Evolutionary conservation across 1,284 basidiomycete species (phyloP), one percentile per base, ranked within the genome.

Genomic region (Termitomyces sp.): DNA sequence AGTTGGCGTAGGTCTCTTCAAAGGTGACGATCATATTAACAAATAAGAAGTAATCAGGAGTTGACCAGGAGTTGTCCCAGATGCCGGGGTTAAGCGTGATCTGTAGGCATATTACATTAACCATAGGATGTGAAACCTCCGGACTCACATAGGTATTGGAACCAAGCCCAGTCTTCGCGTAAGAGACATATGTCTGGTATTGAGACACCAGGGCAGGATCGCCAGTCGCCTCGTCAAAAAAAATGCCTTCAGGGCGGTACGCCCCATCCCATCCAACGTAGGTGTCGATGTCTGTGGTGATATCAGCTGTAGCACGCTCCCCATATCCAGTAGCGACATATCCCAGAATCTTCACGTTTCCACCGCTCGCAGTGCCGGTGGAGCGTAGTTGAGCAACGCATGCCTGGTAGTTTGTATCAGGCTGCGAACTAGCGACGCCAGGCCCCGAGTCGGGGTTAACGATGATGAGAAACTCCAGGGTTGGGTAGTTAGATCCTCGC

Each of bases 361-460:
- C 39, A 4, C 21, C 33, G 43, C 44, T 50, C 24, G 33, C 26
- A 7, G 49, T 53, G 36, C 64, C 58, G 8, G 61, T 59, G 38
- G 55, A 58, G 38, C 54, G 57, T 4, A 70, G 24, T 28, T 34
- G 33, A 10, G 68, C 60, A 21, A 71, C 60, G 52, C 71, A 73
- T 2, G 61, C 55, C 54, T 71, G 69, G 53, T 67, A 73, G 54
- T 59, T 63, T 2, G 62, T 50, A 52, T 68, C 67, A 7, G 71
- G 69, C 39, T 69, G 65, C 12, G 54, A 57, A 21, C 52, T 56
- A 3, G 54, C 51, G 12, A 52, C 50, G 19, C 70, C 71, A 13
- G 73, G n/a, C n/a, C n/a, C n/a, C n/a, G n/a, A n/a, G n/a, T n/a
- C n/a, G 71, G 72, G 71, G 53, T 74, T 73, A 47, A 73, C 61